Percentiles rank a stretch among this genome's conserved stretches.
phyloP scores from a whole-genome alignment of 352 stramenopile species.

The Paralagenidium karlingii region DNA sequence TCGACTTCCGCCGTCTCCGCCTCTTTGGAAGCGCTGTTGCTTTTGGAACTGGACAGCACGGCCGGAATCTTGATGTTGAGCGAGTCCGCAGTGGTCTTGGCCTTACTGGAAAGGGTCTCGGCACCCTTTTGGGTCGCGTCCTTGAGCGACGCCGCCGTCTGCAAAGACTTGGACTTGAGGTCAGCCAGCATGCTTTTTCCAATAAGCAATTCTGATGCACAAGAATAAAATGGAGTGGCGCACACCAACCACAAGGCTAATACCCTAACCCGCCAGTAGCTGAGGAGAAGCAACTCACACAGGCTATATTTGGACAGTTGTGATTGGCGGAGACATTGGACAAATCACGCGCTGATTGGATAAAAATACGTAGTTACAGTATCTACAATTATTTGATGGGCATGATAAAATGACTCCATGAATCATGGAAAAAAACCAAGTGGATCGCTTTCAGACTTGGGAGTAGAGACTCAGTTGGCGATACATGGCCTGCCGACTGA shows the following conservation, averaged over 20 bases:
- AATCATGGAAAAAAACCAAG: too few species aligned
- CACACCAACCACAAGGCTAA: too few species aligned
- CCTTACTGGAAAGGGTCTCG: slow-evolving; percentile 34
- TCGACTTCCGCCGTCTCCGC: slow-evolving; percentile 4
- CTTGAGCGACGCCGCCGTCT: slow-evolving; percentile 37
- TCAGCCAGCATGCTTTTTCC: slow-evolving; percentile 30
- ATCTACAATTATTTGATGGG: too few species aligned
- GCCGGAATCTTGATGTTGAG: slow-evolving; percentile 36
- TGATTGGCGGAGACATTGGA: too few species aligned
- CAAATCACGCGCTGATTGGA: too few species aligned
- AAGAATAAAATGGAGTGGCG: background rate
- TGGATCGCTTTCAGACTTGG: too few species aligned
- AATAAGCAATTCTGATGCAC: background rate
- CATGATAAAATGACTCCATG: too few species aligned
- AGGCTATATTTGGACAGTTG: too few species aligned
- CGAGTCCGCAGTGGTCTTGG: slow-evolving; percentile 23
- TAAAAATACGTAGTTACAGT: too few species aligned
- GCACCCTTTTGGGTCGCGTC: slow-evolving; percentile 41
- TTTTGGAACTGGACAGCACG: slow-evolving; percentile 13
- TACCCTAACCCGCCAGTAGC: too few species aligned
- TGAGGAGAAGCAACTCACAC: too few species aligned
- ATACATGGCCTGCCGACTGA: slow-evolving; percentile 65
- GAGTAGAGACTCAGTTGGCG: too few species aligned
- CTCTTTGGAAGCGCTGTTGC: slow-evolving; percentile 15
- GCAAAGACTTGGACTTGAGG: slow-evolving; percentile 43